These are phyloP conservation scores for Phycomyces blakesleeanus DNA, from an alignment of 192 early-diverging fungal genomes.

Conservation along the genomic window DNA sequence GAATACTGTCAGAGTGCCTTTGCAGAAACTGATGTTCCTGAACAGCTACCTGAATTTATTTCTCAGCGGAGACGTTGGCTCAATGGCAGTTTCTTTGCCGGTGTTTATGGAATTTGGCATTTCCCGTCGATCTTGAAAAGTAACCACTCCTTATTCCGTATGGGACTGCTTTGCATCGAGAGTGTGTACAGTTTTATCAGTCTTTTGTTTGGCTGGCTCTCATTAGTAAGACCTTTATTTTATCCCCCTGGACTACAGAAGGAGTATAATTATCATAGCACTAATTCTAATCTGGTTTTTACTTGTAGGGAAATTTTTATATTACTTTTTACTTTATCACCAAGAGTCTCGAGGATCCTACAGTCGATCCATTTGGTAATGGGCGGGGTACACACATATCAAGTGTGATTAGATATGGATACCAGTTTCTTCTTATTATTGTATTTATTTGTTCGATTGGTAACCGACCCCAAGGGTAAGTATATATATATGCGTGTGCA, in stretches of 20 bases:
- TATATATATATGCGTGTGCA: too few relatives aligned
- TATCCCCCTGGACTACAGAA: slow-evolving; percentile 10
- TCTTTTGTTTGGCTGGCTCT: slow-evolving; percentile 72
- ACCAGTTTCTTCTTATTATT: slow-evolving; percentile 71
- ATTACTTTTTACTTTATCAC: slow-evolving; percentile 78
- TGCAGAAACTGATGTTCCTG: slow-evolving; percentile 76
- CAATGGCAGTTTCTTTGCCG: slow-evolving; percentile 78
- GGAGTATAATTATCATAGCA: slow-evolving; percentile 23
- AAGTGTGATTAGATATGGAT: slow-evolving; percentile 43
- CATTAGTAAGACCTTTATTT: slow-evolving; percentile 46
- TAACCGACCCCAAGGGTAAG: slow-evolving; percentile 82
- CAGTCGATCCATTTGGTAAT: slow-evolving; percentile 55
- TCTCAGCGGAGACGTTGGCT: slow-evolving; percentile 80
- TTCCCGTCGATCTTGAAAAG: slow-evolving; percentile 55
- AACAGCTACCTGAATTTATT: slow-evolving; percentile 67
- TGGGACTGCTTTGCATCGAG: slow-evolving; percentile 54
- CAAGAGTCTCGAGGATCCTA: slow-evolving; percentile 29
- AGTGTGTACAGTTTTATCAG: slow-evolving; percentile 68
- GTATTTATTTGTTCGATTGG: slow-evolving; percentile 85
- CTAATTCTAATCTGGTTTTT: slow-evolving; percentile 12
- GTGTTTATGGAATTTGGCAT: slow-evolving; percentile 60
- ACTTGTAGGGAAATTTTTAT: slow-evolving; percentile 66
- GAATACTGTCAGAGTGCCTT: slow-evolving; percentile 60
- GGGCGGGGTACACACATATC: slow-evolving; percentile 33
- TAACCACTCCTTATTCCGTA: slow-evolving; percentile 41